Conservation (phyloP, 169 alveolate genomes). For the Plasmodium chabaudi region DNA sequence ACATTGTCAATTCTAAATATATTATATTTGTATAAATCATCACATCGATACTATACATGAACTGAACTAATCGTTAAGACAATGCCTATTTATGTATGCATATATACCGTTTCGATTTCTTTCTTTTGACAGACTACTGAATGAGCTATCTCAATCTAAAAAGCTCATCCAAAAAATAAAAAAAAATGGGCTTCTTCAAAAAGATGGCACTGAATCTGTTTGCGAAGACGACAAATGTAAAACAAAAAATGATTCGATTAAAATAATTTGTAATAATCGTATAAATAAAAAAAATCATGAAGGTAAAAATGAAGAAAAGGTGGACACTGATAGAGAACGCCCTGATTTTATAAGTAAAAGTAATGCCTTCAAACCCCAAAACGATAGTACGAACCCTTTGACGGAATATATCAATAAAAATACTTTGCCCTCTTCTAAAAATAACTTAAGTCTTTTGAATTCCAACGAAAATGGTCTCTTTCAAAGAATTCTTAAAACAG, state of each 20-base stretch:
- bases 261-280: background rate
- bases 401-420: slow-evolving; percentile 1
- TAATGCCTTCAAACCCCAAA: background rate
- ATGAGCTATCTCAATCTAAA: slow-evolving; percentile 54
- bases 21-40: too few species aligned
- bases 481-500: slow-evolving; percentile 49
- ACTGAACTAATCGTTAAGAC: background rate
- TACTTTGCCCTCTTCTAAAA: background rate
- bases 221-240: slow-evolving; percentile 3
- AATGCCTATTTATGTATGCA: background rate
- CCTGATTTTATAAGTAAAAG: background rate
- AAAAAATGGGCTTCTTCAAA: slow-evolving; percentile 20
- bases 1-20: too few species aligned
- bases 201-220: background rate
- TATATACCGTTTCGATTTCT: background rate
- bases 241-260: background rate
- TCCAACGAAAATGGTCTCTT: slow-evolving; percentile 32
- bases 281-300: slow-evolving; percentile 1
- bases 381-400: background rate
- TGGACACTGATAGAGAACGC: background rate
- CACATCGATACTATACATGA: background rate
- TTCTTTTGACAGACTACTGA: slow-evolving; percentile 29
- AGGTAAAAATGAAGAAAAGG: slow-evolving; percentile 21
- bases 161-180: slow-evolving; percentile 43
- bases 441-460: slow-evolving; percentile 16